Evolutionary conservation across 2,329 filamentous ascomycete species (phyloP).

Genomic region (Emergomyces pasteurianus): DNA sequence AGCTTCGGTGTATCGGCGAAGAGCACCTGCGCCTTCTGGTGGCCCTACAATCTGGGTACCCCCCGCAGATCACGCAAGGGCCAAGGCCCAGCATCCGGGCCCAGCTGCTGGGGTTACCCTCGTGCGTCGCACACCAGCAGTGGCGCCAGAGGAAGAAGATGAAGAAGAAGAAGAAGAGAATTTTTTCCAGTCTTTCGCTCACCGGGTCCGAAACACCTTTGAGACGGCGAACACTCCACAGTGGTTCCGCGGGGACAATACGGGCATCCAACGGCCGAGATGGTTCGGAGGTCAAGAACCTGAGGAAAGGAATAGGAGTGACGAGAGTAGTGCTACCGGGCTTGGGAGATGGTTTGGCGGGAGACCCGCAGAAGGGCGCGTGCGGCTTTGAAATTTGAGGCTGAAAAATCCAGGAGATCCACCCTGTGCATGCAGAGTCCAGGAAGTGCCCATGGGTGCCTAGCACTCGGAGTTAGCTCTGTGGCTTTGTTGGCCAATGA

Average conservation of each 20-base stretch:
- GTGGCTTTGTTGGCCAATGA: not conserved
- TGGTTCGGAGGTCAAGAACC: slow-evolving; percentile 52
- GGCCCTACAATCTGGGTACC: slow-evolving; percentile 25
- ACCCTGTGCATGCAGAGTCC: not conserved
- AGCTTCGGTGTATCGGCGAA: not conserved
- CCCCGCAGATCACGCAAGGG: slow-evolving; percentile 17
- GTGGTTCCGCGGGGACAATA: slow-evolving; percentile 64
- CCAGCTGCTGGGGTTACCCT: not conserved
- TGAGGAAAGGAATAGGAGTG: not conserved
- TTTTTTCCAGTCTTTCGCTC: slow-evolving; percentile 72
- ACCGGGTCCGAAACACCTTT: slow-evolving; percentile 83
- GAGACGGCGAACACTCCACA: slow-evolving; percentile 70
- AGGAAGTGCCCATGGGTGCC: not conserved
- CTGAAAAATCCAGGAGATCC: not conserved
- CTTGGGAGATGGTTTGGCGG: slow-evolving; percentile 31
- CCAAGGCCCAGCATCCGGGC: slow-evolving; percentile 5
- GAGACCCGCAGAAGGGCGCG: slow-evolving; percentile 26
- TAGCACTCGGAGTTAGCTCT: not conserved
- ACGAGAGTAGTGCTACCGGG: slow-evolving; percentile 15
- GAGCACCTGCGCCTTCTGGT: slow-evolving; percentile 15
- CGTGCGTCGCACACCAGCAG: not conserved
- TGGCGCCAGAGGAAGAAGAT: slow-evolving; percentile 35
- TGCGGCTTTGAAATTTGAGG: slow-evolving; percentile 22
- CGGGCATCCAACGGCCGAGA: slow-evolving; percentile 60
- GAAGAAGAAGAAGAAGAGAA: slow-evolving; percentile 57